phyloP scores from a whole-genome alignment of 495 filamentous ascomycete genomes.

The Penicillium manginii region DNA sequence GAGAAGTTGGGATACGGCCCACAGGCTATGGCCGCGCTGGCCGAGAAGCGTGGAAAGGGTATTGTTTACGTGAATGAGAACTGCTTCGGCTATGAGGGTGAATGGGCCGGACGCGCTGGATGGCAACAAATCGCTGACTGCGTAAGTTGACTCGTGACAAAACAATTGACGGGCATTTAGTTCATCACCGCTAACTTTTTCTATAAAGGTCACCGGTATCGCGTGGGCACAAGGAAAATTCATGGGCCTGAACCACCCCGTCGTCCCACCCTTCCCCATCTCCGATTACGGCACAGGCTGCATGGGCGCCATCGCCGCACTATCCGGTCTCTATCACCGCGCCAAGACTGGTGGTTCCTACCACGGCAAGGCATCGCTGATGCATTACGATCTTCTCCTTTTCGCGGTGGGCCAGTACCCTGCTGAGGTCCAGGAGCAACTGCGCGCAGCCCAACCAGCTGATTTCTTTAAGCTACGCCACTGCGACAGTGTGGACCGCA shows the following conservation, averaged over 20 bases:
- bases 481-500: constrained; percentile 72
- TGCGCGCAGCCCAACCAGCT: constrained; percentile 55
- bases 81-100: constrained; percentile 66
- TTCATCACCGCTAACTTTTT: constrained; percentile 31
- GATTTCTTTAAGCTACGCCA: constrained; percentile 70
- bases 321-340: constrained; percentile 64
- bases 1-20: constrained; percentile 66
- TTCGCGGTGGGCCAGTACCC: constrained; percentile 65
- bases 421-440: constrained; percentile 55
- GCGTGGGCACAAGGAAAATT: constrained; percentile 75
- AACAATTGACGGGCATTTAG: background rate
- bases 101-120: constrained; percentile 55
- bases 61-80: constrained; percentile 74
- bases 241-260: constrained; percentile 70
- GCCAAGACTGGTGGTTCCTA: constrained; percentile 66
- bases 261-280: constrained; percentile 82
- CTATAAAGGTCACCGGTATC: constrained; percentile 60
- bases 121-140: constrained; percentile 61
- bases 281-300: constrained; percentile 78
- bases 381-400: constrained; percentile 72
- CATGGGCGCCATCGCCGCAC: constrained; percentile 66
- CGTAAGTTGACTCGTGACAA: constrained; percentile 24
- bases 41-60: constrained; percentile 58
- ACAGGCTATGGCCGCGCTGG: constrained; percentile 53
- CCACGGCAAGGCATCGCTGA: constrained; percentile 63